Evolutionary conservation across 1,284 basidiomycete species (phyloP).

Genomic region (Hemileia vastatrix): DNA sequence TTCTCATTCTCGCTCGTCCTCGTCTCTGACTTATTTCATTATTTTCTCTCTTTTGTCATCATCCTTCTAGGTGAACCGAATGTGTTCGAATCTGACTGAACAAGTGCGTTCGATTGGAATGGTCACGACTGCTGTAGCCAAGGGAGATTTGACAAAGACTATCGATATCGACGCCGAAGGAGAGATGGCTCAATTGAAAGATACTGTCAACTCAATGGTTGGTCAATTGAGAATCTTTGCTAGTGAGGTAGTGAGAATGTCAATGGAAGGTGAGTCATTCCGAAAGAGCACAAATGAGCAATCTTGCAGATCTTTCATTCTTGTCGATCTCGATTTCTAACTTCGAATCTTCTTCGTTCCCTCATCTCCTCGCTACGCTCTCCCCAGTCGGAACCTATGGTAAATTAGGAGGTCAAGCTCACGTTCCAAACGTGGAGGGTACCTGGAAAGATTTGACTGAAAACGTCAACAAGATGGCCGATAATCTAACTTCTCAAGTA

Average conservation of each 20-base stretch:
- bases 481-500: slow-evolving; percentile 27
- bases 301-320: not conserved
- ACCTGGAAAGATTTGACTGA: slow-evolving; percentile 48
- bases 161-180: slow-evolving; percentile 69
- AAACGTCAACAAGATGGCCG: slow-evolving; percentile 48
- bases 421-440: slow-evolving; percentile 47
- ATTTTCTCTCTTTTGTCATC: not conserved
- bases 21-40: not conserved
- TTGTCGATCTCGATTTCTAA: too few species aligned
- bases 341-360: not conserved
- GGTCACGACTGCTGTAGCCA: slow-evolving; percentile 83
- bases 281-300: slow-evolving; percentile 28
- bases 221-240: slow-evolving; percentile 70
- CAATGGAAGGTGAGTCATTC: slow-evolving; percentile 32
- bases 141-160: slow-evolving; percentile 49
- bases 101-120: slow-evolving; percentile 84
- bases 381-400: slow-evolving; percentile 72
- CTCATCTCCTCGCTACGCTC: not conserved
- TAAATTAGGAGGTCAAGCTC: slow-evolving; percentile 47
- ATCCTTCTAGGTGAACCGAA: slow-evolving; percentile 65
- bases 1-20: not conserved
- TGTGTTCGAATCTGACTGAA: slow-evolving; percentile 85
- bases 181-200: slow-evolving; percentile 73
- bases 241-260: slow-evolving; percentile 54
- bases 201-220: slow-evolving; percentile 86